Evolutionary conservation across 257 asterid species (phyloP), one percentile per base, ranked within the genome.

Genomic region (Przewalskia tangutica): DNA sequence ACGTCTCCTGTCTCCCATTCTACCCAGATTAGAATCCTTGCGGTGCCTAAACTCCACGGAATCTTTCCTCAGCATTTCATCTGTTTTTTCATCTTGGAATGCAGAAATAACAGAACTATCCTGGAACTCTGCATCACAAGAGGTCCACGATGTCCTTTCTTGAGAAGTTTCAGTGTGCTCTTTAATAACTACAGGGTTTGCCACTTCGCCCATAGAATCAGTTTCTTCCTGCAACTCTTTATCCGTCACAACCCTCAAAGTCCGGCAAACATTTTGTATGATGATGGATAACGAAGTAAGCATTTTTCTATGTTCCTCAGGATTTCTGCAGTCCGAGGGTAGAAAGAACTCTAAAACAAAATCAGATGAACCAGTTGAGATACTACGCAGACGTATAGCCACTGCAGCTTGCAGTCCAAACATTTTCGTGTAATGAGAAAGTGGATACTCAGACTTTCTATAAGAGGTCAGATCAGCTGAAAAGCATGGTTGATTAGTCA

Each of bases 341-440:
- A 95, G 87, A 81, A 92, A 95, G 86, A 95, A 92, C 91, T 95
- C 98, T 90, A 95, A 85, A 46, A 92, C 96, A 51, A 93, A 93
- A 79, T 95, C 98, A 5, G 90, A 87, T 1, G 89, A 83, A 27
- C 96, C 93, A 5, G 95, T 90, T 59, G 79, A 87, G 75, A 86
- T 83, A 55, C 95, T 92, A 85, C 97, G 85, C 62, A 95, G 88
- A 18, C 98, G 97, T 79, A 95, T 89, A 50, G 98, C 99, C 5
- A 95, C 98, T 8, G 96, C 95, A 32, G 97, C 97, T 83, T 87
- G 89, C 59, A 95, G 78, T 18, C 93, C 95, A 18, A 93, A 93
- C 91, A 95, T 92, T 65, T 93, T 88, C 7, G 98, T 97, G 11
- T 95, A 90, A 89, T 95, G 99, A 55, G 99, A 90, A 78, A 95